Percentiles rank a stretch among this genome's conserved stretches.
phyloP scores from a whole-genome alignment of 768 basidiomycete species.

The Trichaptum fuscoviolaceum region DNA sequence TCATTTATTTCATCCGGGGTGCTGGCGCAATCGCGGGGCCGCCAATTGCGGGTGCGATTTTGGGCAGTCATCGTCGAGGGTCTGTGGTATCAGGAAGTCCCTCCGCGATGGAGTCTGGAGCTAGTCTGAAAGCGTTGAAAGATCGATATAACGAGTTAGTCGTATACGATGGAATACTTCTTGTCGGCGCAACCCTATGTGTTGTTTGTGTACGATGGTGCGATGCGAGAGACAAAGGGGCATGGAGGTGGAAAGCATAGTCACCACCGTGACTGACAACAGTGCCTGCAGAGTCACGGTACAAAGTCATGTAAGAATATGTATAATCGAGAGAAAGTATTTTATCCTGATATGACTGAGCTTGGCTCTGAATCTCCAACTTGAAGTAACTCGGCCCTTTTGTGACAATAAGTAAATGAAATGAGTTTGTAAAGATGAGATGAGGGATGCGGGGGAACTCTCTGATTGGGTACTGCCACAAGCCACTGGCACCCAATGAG shows the following conservation, averaged over 20 bases:
- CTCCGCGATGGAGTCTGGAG: not conserved
- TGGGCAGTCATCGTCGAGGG: constrained; percentile 27
- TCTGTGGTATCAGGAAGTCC: not conserved
- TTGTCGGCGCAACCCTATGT: constrained; percentile 32
- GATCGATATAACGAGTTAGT: constrained; percentile 32
- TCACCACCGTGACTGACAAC: no score
- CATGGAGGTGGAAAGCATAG: constrained; percentile 37
- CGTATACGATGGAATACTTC: constrained; percentile 30
- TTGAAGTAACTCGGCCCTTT: no score
- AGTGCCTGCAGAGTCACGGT: no score
- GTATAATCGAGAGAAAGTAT: no score
- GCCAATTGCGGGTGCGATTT: constrained; percentile 36
- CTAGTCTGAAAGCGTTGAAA: constrained; percentile 15
- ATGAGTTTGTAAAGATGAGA: not conserved
- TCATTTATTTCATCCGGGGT: constrained; percentile 38
- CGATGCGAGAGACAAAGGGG: constrained; percentile 35
- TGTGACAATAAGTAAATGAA: constrained; percentile 16
- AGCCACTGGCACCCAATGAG: not conserved
- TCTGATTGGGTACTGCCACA: not conserved
- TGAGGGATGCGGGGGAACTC: constrained; percentile 13
- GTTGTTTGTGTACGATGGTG: constrained; percentile 37
- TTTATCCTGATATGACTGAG: no score
- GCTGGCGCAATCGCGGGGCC: constrained; percentile 36
- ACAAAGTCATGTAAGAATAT: no score
- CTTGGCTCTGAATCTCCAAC: no score